phyloP scores from a whole-genome alignment of 495 filamentous ascomycete genomes.

The Penicillium subrubescens region DNA sequence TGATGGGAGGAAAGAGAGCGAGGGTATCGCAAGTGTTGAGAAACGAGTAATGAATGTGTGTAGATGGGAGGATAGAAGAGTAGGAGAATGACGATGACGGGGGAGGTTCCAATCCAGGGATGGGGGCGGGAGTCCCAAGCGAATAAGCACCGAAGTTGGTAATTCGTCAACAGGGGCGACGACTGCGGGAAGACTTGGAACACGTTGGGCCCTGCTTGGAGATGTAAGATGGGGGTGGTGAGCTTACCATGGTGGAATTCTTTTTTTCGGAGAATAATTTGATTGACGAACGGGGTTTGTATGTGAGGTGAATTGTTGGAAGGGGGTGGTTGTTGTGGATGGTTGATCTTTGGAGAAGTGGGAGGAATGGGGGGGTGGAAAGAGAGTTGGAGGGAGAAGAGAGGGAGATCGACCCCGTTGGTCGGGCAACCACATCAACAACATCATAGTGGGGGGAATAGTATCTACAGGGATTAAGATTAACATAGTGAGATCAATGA shows the following conservation, averaged over 20 bases:
- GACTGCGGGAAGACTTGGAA: not conserved
- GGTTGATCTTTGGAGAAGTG: constrained; percentile 1
- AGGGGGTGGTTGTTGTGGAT: not conserved
- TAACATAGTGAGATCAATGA: too few relatives aligned
- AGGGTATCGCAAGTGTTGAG: not conserved
- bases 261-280: constrained; percentile 6
- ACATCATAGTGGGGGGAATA: not conserved
- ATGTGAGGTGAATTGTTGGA: not conserved
- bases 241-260: not conserved
- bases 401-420: constrained; percentile 20
- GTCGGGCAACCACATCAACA: constrained; percentile 26
- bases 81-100: not conserved
- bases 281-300: not conserved
- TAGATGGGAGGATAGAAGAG: not conserved
- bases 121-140: constrained; percentile 3
- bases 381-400: constrained; percentile 10
- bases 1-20: constrained; percentile 19
- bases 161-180: constrained; percentile 6
- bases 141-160: not conserved
- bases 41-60: not conserved
- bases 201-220: not conserved
- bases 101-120: constrained; percentile 8
- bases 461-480: too few relatives aligned
- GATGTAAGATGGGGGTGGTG: not conserved
- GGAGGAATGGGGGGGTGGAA: constrained; percentile 7